Evolutionary conservation across 305 asterid species (phyloP), one percentile per base, ranked within the genome.

Genomic region (Rubia balearica): DNA sequence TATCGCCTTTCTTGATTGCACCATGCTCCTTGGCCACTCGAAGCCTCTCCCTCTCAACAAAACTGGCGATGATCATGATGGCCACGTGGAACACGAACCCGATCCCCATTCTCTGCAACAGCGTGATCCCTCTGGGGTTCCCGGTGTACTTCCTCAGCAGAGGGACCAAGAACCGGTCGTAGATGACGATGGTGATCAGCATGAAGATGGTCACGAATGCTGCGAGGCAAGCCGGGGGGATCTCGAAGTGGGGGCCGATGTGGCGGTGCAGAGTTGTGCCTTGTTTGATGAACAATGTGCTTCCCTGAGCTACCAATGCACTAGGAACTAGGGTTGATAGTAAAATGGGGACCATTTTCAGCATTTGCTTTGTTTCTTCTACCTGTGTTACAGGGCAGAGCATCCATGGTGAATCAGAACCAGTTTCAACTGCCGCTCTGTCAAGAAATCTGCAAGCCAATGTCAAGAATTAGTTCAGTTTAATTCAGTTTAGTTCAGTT

Each of bases 311-410:
- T 5, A 83, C 36, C 83, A 86, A 69, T 21, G 88, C 79, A 85
- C 90, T 85, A 1, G 95, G 95, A 8, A 84, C 70, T 85, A 88
- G 72, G n/a, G 86, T 83, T 73, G 84, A 77, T 17, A 67, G 13
- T 9, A 88, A 78, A 22, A 86, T 76, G 16, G 91, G 91, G 61
- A 86, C 67, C 95, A 86, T 85, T 75, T 88, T 86, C 10, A 88
- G 45, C 94, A 88, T 86, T 55, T 83, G 94, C 22, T 88, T 88
- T 8, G 91, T 83, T 76, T 86, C 84, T 75, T 88, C 94, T 0
- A 88, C 91, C 84, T 88, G 91, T 14, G 94, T 88, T 30, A 88
- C 85, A 9, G 95, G 42, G 59, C 83, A 76, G 22, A 88, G 67
- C 56, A 17, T 77, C 94, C 91, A 88, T 10, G 88, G 78, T 11